Percentiles rank a stretch among this genome's conserved stretches.
Evolutionary conservation across 192 early-diverging fungal genomes (phyloP).

Genomic region (Kappamyces sp.): DNA sequence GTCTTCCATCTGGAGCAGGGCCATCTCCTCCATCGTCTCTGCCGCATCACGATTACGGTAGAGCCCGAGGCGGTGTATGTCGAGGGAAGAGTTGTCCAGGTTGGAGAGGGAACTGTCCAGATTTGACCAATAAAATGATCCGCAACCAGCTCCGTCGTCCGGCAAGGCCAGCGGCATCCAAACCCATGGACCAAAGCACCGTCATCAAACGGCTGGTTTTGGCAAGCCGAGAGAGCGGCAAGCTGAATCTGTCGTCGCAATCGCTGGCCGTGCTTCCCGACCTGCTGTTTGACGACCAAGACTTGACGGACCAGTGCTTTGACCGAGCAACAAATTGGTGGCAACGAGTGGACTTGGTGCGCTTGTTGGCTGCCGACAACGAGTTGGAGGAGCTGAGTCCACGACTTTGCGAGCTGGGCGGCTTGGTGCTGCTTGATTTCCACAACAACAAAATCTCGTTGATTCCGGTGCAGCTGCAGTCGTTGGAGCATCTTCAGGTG

Average conservation of each 20-base stretch:
- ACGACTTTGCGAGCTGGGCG: constrained; percentile 26
- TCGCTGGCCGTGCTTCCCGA: constrained; percentile 23
- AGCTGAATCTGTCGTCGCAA: constrained; percentile 34
- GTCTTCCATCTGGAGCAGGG: constrained; percentile 21
- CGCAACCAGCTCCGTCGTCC: too few species aligned
- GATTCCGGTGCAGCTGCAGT: constrained; percentile 26
- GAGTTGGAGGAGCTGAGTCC: constrained; percentile 25
- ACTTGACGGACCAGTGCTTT: neutral
- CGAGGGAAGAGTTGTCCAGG: constrained; percentile 20
- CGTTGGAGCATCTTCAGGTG: constrained; percentile 18
- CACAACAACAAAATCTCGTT: constrained; percentile 33
- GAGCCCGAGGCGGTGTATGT: constrained; percentile 19
- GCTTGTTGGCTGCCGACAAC: constrained; percentile 39
- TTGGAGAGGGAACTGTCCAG: constrained; percentile 20
- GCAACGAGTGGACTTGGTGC: constrained; percentile 30
- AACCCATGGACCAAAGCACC: too few species aligned
- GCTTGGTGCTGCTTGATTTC: constrained; percentile 37
- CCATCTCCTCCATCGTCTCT: constrained; percentile 16
- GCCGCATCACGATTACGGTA: constrained; percentile 20
- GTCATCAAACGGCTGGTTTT: too few species aligned
- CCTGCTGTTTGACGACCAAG: constrained; percentile 18
- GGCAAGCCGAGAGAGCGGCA: constrained; percentile 5
- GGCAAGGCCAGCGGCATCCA: too few species aligned
- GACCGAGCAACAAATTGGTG: constrained; percentile 31
- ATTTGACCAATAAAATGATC: too few species aligned